Percentiles rank a stretch among this genome's conserved stretches.
Evolutionary conservation across 768 basidiomycete genomes (phyloP).

Genomic region (Boletus speciosus): DNA sequence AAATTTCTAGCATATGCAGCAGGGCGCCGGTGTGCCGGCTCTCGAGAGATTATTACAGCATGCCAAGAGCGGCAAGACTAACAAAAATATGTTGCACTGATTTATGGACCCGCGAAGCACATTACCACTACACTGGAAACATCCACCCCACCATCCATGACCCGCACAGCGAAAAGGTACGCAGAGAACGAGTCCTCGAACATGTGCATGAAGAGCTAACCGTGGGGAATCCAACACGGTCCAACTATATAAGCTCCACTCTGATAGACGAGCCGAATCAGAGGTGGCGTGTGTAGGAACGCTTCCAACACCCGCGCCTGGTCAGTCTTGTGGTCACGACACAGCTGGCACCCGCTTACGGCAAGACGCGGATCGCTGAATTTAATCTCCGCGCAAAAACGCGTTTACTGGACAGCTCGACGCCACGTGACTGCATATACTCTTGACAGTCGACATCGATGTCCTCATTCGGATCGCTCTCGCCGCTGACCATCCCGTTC

Average conservation of each 20-base stretch:
- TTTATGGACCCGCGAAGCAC: background rate
- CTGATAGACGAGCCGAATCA: too few species aligned
- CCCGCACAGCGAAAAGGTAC: background rate
- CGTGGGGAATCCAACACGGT: background rate
- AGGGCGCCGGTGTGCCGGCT: too few species aligned
- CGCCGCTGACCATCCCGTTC: conserved; percentile 16
- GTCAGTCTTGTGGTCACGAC: too few species aligned
- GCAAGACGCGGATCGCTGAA: conserved; percentile 10
- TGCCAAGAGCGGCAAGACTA: background rate
- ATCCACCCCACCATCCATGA: background rate
- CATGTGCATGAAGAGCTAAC: background rate
- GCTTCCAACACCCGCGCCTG: too few species aligned
- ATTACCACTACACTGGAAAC: too few species aligned
- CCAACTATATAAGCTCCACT: too few species aligned
- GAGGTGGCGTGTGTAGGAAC: too few species aligned
- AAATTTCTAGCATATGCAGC: background rate
- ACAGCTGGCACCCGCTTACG: conserved; percentile 4
- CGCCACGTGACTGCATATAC: conserved; percentile 32
- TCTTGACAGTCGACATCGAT: conserved; percentile 28
- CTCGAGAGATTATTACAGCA: background rate
- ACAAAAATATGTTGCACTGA: background rate
- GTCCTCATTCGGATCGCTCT: conserved; percentile 13
- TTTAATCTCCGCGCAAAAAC: conserved; percentile 34
- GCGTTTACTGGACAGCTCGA: conserved; percentile 26
- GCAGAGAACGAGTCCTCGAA: background rate